Conservation (phyloP, 2,329 filamentous ascomycete genomes). For the Colletotrichum sojae region DNA sequence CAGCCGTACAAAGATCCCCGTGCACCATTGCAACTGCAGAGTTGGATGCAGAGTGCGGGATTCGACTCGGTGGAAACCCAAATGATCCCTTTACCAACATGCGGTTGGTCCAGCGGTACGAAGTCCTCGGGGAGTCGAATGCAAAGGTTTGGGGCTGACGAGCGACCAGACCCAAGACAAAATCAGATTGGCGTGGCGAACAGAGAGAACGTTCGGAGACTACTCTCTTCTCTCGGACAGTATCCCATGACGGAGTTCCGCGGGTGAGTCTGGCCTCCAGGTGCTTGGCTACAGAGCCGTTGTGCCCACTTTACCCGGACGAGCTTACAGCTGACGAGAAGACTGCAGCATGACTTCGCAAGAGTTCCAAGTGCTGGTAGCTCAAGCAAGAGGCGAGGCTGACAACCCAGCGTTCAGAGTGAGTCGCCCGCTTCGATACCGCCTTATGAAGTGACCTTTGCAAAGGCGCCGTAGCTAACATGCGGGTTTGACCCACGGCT, state of each 20-base stretch:
- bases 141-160: constrained; percentile 8
- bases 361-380: constrained; percentile 71
- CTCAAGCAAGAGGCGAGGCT: constrained; percentile 68
- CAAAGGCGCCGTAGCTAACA: constrained; percentile 18
- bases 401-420: constrained; percentile 70
- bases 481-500: not conserved
- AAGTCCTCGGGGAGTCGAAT: not conserved
- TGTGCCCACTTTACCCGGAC: too few relatives aligned
- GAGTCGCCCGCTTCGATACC: constrained; percentile 41
- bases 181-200: constrained; percentile 68
- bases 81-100: constrained; percentile 78
- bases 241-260: constrained; percentile 69
- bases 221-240: constrained; percentile 68
- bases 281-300: not conserved
- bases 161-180: constrained; percentile 61
- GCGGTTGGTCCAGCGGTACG: constrained; percentile 77
- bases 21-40: constrained; percentile 72
- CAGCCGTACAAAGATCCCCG: constrained; percentile 77
- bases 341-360: constrained; percentile 66
- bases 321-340: constrained; percentile 44
- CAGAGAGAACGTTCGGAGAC: constrained; percentile 66
- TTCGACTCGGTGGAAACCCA: constrained; percentile 77
- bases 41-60: constrained; percentile 72
- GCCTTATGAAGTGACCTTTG: not conserved
- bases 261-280: constrained; percentile 53